These are phyloP conservation scores for Tetrapisispora fleetii DNA, from an alignment of 805 yeast genomes.

Conservation along the genomic window DNA sequence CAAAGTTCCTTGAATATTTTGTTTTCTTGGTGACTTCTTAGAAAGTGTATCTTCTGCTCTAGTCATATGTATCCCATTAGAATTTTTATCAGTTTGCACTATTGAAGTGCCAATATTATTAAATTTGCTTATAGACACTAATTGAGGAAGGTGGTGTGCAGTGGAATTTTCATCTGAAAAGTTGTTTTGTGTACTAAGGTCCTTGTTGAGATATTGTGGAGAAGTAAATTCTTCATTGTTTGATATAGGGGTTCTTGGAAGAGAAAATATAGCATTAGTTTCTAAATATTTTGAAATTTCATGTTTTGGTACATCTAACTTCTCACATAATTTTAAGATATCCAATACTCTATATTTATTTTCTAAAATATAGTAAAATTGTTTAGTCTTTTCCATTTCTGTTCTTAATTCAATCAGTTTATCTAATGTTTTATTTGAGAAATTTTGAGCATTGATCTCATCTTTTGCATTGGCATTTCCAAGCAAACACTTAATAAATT, in stretches of 20 bases:
- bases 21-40: not conserved
- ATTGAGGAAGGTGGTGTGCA: not conserved
- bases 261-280: not conserved
- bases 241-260: not conserved
- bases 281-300: constrained; percentile 51
- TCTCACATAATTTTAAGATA: constrained; percentile 49
- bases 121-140: not conserved
- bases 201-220: not conserved
- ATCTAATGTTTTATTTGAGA: constrained; percentile 45
- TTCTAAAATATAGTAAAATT: constrained; percentile 65
- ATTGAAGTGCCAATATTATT: not conserved
- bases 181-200: not conserved
- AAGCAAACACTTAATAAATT: not conserved
- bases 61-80: not conserved
- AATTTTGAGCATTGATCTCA: constrained; percentile 24
- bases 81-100: not conserved
- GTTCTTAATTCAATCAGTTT: constrained; percentile 50
- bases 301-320: constrained; percentile 52
- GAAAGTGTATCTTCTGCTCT: not conserved
- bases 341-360: constrained; percentile 48
- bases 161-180: not conserved
- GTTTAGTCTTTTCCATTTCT: constrained; percentile 77
- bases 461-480: not conserved
- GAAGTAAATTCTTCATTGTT: not conserved
- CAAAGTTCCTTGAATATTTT: not conserved